Base-by-base conservation (phyloP, 208 protist species). In the Crithidia sp. region DNA sequence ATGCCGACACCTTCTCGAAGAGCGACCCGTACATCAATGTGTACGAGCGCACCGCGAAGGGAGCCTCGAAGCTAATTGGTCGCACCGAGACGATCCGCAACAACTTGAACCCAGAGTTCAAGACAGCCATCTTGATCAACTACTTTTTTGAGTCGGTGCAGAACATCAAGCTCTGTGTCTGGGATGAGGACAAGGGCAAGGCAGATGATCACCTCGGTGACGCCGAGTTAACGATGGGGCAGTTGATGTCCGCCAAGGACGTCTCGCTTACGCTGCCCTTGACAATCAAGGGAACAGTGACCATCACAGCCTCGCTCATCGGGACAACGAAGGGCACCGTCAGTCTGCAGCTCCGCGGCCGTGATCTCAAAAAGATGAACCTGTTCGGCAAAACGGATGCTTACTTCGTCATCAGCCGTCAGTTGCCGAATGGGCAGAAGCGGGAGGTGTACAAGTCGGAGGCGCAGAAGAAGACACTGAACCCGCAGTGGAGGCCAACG, bases 81-180 rank as follows among this genome's bases (percentile, higher is more conserved):
- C 28, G 61, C 12, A 86, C 82, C 40, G 77, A 86, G n/a, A 55
- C 50, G 6, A 17, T 55, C 6, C 50, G 50, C 50, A 13, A 84
- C 59, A 75, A 82, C 55, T 37, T 85, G 39, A 88, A 84, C 56
- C 83, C 79, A 0, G 61, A 76, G 59, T 85, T 84, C 57, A 68
- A 82, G 45, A 79, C 71, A 0, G 7, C 39, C 12, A 16, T 88
- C 4, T 16, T 45, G 2, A 44, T 80, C 7, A 69, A 74, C 47
- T 84, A 75, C 79, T 78, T 82, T 62, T 88, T 88, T 17, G 83
- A 88, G 69, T 61, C 68, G 3, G 58, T 43, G 13, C 79, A 88
- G 57, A 41, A 19, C 2, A 49, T 85, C 8, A 37, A 53, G 8
- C 37, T 88, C 0, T 62, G 72, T 28, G 44, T 85, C 8, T 67